Conservation (phyloP, 176 grass and related monocot species). For the Zea luxurians region DNA sequence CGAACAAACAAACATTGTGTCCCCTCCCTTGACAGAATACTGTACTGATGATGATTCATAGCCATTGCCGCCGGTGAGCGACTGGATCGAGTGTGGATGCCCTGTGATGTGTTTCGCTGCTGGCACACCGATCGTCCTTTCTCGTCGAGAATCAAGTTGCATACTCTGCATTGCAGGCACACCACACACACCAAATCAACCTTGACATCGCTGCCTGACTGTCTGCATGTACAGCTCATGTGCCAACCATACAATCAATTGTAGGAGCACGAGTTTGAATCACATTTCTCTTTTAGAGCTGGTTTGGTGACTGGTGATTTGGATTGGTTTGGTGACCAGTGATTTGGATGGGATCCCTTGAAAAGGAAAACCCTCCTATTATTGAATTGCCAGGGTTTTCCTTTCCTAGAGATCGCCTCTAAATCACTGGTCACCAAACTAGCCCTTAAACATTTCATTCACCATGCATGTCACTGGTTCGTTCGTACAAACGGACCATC, state of each 20-base stretch:
- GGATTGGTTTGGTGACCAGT: too few relatives aligned
- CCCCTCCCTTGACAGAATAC: neutral
- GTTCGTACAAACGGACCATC: neutral
- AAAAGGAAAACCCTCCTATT: too few relatives aligned
- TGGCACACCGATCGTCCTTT: neutral
- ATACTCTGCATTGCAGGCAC: neutral
- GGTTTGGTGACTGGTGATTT: too few relatives aligned
- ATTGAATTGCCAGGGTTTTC: too few relatives aligned
- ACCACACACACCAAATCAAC: neutral
- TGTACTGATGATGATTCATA: neutral
- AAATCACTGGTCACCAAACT: too few relatives aligned
- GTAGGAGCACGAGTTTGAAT: neutral
- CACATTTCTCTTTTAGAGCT: too few relatives aligned
- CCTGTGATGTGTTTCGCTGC: neutral
- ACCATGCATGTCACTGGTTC: neutral
- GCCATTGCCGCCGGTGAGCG: neutral
- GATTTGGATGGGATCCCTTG: too few relatives aligned
- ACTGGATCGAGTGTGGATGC: neutral
- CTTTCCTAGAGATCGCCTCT: too few relatives aligned
- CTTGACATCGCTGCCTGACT: conserved; percentile 10
- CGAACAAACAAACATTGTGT: neutral
- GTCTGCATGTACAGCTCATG: neutral
- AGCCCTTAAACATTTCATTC: neutral
- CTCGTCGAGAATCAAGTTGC: neutral
- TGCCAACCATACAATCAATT: neutral